Conservation (phyloP, 768 basidiomycete species). For the Coprinopsis sp. region DNA sequence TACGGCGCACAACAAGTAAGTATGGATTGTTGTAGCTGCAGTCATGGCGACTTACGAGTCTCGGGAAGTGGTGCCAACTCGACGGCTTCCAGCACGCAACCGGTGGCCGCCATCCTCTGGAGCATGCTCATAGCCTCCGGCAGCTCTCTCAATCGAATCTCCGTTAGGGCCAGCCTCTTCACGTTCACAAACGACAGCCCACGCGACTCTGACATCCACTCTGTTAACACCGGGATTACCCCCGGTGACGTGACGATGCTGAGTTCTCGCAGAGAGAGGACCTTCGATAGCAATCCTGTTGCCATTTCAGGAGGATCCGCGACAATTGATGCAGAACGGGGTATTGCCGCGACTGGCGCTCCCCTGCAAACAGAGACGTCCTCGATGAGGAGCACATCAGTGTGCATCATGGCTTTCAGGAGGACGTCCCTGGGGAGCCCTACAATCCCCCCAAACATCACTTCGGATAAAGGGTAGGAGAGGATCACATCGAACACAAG, state of each 20-base stretch:
- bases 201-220: neutral
- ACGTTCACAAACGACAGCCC: neutral
- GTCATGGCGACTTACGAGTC: neutral
- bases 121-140: neutral
- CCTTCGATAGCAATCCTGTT: neutral
- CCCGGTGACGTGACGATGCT: conserved; percentile 1
- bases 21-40: too few relatives aligned
- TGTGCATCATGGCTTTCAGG: neutral
- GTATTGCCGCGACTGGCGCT: neutral
- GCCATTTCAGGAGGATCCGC: neutral
- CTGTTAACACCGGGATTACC: neutral
- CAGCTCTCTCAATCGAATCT: neutral
- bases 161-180: neutral
- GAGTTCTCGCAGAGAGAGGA: neutral
- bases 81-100: neutral
- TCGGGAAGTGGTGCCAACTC: neutral
- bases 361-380: neutral
- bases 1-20: too few relatives aligned
- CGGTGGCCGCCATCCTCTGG: neutral
- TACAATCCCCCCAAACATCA: neutral
- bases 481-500: neutral
- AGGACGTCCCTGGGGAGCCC: neutral
- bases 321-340: neutral
- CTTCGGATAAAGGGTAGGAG: neutral
- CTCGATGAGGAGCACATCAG: neutral